Base-by-base conservation (phyloP, 2,329 filamentous ascomycete species). In the Ceratocystis ficicola region DNA sequence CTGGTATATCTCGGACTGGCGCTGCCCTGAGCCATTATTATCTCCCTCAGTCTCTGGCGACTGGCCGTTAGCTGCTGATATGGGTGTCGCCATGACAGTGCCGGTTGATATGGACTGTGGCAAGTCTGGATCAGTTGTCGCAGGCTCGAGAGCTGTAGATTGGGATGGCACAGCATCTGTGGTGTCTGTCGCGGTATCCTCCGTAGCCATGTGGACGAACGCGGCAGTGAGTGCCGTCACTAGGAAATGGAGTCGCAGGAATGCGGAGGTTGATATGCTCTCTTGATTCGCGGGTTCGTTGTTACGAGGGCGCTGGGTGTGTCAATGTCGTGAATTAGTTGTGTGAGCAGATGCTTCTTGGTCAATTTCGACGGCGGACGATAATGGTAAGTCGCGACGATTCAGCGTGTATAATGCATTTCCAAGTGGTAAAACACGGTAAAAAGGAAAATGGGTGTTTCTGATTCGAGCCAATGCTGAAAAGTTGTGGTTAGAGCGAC, bases 351-450 rank as follows among this genome's bases (percentile, higher is more conserved):
- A 7, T 57, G 7, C 25, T 12, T 57, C 12, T 25, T n/a, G 1
- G 7, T 32, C 32, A 15, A 59, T 30, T 7, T 59, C 28, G 28
- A 32, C 52, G 52, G 25, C 28, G 17, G 52, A 12, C 28, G 28
- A 59, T 59, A 30, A 28, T 59, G 52, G 52, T 5, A 32, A n/a
- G 52, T 59, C 52, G 52, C 52, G 52, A 32, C 32, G 52, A 32
- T 59, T 59, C 28, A 32, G 52, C 52, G 52, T 32, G 52, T 36
- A 15, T n/a, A 32, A 32, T 30, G 28, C 52, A 59, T 59, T 36
- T 59, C 52, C 15, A 59, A 8, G 8, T 2, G 28, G 7, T 17
- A n/a, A 30, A 8, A 59, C 52, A 32, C 28, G 12, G 7, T 17
- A 28, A 17, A 25, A 30, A n/a, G n/a, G n/a, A n/a, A n/a, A n/a